phyloP scores from a whole-genome alignment of 2,329 filamentous ascomycete genomes.

The Ophiostoma montium region DNA sequence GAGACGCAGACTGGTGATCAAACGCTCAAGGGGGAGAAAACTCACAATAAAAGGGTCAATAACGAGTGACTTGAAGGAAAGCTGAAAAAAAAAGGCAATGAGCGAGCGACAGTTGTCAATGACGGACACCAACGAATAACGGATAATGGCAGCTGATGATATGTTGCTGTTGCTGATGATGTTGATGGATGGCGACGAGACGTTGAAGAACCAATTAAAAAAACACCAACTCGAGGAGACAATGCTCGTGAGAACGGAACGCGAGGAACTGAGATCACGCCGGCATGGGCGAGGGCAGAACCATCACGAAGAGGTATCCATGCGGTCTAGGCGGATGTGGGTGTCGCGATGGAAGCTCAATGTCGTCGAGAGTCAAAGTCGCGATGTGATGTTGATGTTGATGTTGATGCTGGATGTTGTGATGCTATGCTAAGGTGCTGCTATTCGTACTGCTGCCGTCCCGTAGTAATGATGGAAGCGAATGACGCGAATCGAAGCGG shows the following conservation, averaged over 20 bases:
- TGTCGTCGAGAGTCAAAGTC: neutral
- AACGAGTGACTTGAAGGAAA: neutral
- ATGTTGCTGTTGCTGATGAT: too few relatives aligned
- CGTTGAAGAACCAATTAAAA: too few relatives aligned
- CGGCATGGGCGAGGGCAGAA: constrained; percentile 3
- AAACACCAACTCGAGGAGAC: neutral
- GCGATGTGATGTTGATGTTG: neutral
- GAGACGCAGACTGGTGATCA: neutral
- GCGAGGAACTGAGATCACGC: constrained; percentile 2
- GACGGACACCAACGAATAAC: neutral
- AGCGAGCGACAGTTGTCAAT: neutral
- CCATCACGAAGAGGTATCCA: constrained; percentile 6
- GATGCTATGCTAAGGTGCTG: too few relatives aligned
- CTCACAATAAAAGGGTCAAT: neutral
- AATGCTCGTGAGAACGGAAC: neutral
- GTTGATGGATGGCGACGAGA: too few relatives aligned
- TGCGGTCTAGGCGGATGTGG: neutral
- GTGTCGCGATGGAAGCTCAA: neutral
- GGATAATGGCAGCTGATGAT: too few relatives aligned
- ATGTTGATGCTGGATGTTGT: too few relatives aligned
- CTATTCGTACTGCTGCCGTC: too few relatives aligned
- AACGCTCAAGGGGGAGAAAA: neutral
- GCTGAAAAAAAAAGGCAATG: neutral
- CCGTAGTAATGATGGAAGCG: too few relatives aligned
- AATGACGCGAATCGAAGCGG: too few relatives aligned